These are phyloP conservation scores for Backusella parvicylindrica DNA, from an alignment of 192 early-diverging fungal species.

Conservation along the genomic window DNA sequence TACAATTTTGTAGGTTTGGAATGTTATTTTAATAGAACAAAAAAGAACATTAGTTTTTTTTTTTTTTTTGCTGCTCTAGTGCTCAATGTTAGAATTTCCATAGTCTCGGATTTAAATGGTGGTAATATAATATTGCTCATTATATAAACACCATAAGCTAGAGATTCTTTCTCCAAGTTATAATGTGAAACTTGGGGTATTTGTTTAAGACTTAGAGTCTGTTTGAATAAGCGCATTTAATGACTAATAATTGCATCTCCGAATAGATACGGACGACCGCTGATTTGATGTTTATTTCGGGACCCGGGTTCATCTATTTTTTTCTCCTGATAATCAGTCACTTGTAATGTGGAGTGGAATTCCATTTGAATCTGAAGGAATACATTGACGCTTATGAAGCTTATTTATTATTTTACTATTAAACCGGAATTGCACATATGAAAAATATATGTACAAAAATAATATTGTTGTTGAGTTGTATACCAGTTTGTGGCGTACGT, in stretches of 20 bases:
- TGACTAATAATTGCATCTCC: not conserved
- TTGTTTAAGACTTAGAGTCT: not conserved
- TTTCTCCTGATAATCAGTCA: not conserved
- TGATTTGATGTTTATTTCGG: not conserved
- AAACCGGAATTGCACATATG: not conserved
- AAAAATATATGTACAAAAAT: not conserved
- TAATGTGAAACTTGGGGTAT: conserved; percentile 2
- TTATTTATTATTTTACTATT: not conserved
- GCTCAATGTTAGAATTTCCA: not conserved
- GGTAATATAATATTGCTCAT: not conserved
- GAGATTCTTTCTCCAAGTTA: not conserved
- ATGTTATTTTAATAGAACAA: not conserved
- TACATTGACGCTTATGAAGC: not conserved
- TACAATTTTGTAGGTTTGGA: not conserved
- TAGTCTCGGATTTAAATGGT: not conserved
- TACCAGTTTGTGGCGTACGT: not conserved
- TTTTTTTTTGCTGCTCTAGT: no score
- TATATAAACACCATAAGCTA: not conserved
- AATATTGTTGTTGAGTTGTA: not conserved
- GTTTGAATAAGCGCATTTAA: not conserved
- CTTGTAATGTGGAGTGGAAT: not conserved
- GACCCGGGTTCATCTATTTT: not conserved
- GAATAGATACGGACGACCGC: not conserved
- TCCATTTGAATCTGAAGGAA: not conserved
- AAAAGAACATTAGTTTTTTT: not conserved